These are phyloP conservation scores for Massariosphaeria phaeospora DNA, from an alignment of 495 filamentous ascomycete species.

Conservation along the genomic window DNA sequence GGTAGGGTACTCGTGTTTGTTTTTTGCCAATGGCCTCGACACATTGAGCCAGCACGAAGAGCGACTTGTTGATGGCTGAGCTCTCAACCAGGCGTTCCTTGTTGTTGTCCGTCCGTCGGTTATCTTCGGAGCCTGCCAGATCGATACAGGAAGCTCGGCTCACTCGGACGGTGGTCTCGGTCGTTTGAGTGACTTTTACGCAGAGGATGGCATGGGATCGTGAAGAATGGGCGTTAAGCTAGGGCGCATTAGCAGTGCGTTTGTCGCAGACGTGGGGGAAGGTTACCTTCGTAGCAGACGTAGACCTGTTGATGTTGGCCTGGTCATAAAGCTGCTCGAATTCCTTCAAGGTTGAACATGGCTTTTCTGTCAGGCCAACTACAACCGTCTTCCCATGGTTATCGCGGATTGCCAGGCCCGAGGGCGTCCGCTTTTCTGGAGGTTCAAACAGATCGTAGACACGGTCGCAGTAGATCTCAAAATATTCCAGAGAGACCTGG, in stretches of 20 bases:
- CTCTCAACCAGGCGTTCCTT: slow-evolving; percentile 91
- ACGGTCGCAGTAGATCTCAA: slow-evolving; percentile 85
- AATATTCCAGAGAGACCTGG: slow-evolving; percentile 81
- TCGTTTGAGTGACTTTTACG: slow-evolving; percentile 76
- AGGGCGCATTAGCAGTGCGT: background rate
- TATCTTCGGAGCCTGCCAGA: slow-evolving; percentile 94
- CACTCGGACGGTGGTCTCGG: slow-evolving; percentile 62
- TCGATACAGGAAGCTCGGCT: slow-evolving; percentile 93
- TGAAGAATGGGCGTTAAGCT: slow-evolving; percentile 89
- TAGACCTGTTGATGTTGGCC: slow-evolving; percentile 87
- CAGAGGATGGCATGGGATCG: slow-evolving; percentile 90
- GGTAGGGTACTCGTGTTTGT: slow-evolving; percentile 78
- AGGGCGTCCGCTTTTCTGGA: slow-evolving; percentile 79
- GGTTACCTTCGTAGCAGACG: slow-evolving; percentile 77
- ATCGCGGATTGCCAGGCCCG: slow-evolving; percentile 84
- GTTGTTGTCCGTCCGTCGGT: slow-evolving; percentile 87
- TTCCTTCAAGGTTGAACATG: slow-evolving; percentile 81
- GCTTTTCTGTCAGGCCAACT: slow-evolving; percentile 80
- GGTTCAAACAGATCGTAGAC: slow-evolving; percentile 91
- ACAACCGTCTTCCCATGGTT: slow-evolving; percentile 88
- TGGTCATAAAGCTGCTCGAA: slow-evolving; percentile 91
- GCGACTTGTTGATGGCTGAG: slow-evolving; percentile 96
- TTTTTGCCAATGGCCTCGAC: slow-evolving; percentile 88
- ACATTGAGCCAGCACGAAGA: slow-evolving; percentile 92
- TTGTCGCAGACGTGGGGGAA: background rate